Evolutionary conservation across 768 basidiomycete genomes (phyloP).

Genomic region (Phylloporus sp.): DNA sequence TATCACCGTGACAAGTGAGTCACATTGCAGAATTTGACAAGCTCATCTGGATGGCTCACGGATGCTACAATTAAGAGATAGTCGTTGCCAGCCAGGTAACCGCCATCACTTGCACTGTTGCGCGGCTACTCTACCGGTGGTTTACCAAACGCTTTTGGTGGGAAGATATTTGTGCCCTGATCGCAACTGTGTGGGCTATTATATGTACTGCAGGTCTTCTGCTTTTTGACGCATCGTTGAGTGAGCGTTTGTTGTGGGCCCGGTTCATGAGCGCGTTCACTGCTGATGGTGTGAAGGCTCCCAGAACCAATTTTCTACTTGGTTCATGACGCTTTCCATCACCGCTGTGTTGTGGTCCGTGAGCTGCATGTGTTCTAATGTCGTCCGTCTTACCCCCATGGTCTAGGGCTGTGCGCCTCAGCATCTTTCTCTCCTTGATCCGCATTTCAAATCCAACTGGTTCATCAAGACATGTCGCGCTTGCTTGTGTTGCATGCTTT

Average conservation of each 20-base stretch:
- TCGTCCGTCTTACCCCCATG: neutral
- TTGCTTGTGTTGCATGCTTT: neutral
- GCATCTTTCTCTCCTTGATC: slow-evolving; percentile 8
- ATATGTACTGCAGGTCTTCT: neutral
- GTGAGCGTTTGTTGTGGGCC: neutral
- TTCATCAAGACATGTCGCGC: neutral
- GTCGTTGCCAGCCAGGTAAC: neutral
- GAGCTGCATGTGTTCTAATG: neutral
- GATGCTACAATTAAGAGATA: neutral
- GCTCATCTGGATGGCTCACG: neutral
- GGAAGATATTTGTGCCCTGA: slow-evolving; percentile 8
- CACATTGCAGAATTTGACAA: neutral
- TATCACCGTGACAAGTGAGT: neutral
- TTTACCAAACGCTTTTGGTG: slow-evolving; percentile 8
- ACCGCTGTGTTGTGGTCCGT: slow-evolving; percentile 4
- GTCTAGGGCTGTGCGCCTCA: slow-evolving; percentile 5
- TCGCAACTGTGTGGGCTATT: neutral
- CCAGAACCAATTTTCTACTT: neutral
- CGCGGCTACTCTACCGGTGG: slow-evolving; percentile 6
- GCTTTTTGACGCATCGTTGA: neutral
- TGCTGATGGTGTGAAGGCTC: neutral
- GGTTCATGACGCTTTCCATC: neutral
- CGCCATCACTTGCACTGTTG: slow-evolving; percentile 1
- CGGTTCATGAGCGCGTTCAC: neutral
- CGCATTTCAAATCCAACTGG: slow-evolving; percentile 6